Conservation (phyloP, 2,329 filamentous ascomycete genomes). For the Epichloe gansuensis region DNA sequence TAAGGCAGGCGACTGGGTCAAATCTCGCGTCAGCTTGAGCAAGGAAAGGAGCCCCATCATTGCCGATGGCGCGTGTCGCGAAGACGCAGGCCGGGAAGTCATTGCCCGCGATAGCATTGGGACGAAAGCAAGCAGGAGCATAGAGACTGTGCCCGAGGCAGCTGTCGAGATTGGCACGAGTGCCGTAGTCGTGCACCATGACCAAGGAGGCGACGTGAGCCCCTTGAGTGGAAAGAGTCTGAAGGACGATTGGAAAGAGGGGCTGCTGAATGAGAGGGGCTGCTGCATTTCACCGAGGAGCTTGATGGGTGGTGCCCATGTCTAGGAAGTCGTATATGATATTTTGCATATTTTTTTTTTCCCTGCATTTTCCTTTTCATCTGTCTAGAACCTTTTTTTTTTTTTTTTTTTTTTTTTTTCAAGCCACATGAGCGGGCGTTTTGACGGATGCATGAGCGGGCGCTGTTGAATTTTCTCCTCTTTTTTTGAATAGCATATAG, state of each 20-base stretch:
- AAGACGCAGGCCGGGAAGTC: neutral
- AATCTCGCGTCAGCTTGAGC: slow-evolving; percentile 11
- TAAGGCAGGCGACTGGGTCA: slow-evolving; percentile 16
- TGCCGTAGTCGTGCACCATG: neutral
- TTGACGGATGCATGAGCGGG: too few species aligned
- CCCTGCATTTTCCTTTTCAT: neutral
- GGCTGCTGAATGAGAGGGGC: neutral
- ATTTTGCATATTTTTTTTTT: neutral
- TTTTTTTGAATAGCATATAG: neutral
- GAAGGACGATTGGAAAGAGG: neutral
- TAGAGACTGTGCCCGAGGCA: slow-evolving; percentile 3
- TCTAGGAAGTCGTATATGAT: neutral
- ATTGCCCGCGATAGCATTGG: neutral
- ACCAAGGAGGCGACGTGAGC: neutral
- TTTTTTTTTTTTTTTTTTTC: neutral
- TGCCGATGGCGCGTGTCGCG: neutral
- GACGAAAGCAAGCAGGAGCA: slow-evolving; percentile 1
- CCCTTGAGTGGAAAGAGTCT: slow-evolving; percentile 1
- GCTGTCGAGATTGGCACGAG: slow-evolving; percentile 6
- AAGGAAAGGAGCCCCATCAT: slow-evolving; percentile 7
- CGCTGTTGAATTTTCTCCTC: too few species aligned
- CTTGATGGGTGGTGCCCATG: neutral
- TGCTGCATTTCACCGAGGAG: neutral
- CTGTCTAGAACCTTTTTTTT: neutral
- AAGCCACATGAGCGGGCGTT: neutral